Percentiles rank a stretch among this genome's conserved stretches.
Conservation (phyloP, 768 basidiomycete genomes). For the Rhizopogon sp. region DNA sequence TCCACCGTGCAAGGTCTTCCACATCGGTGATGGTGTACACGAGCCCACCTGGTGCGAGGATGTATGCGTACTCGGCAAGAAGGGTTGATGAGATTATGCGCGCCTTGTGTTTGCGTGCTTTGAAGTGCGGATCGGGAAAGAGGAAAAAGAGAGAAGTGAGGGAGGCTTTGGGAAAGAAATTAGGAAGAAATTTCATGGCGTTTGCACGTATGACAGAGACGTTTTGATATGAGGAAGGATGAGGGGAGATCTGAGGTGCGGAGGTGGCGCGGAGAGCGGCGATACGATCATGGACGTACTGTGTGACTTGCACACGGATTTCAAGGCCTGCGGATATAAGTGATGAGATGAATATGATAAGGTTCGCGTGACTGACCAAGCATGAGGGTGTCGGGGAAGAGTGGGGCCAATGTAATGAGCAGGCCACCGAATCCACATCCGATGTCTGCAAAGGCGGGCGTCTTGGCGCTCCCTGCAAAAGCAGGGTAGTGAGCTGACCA, state of each 20-base stretch:
- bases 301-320: slow-evolving; percentile 93
- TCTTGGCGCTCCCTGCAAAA: slow-evolving; percentile 50
- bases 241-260: slow-evolving; percentile 18
- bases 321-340: slow-evolving; percentile 69
- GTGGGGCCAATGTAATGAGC: slow-evolving; percentile 79
- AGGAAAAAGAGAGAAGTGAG: slow-evolving; percentile 94
- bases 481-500: slow-evolving; percentile 84
- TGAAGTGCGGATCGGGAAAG: slow-evolving; percentile 99
- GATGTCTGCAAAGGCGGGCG: slow-evolving; percentile 92
- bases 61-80: slow-evolving; percentile 95
- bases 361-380: slow-evolving; percentile 60
- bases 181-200: slow-evolving; percentile 97
- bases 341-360: not conserved
- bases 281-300: slow-evolving; percentile 94
- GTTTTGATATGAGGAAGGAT: slow-evolving; percentile 55
- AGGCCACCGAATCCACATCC: slow-evolving; percentile 98
- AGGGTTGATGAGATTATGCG: slow-evolving; percentile 98
- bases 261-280: slow-evolving; percentile 78
- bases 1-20: slow-evolving; percentile 91
- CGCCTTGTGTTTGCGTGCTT: slow-evolving; percentile 96
- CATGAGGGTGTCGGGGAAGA: slow-evolving; percentile 90
- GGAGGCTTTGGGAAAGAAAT: slow-evolving; percentile 90
- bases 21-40: slow-evolving; percentile 99
- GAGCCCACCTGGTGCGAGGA: slow-evolving; percentile 88
- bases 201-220: slow-evolving; percentile 93